Base-by-base conservation (phyloP, 768 basidiomycete genomes). In the Lactifluus rugatus region DNA sequence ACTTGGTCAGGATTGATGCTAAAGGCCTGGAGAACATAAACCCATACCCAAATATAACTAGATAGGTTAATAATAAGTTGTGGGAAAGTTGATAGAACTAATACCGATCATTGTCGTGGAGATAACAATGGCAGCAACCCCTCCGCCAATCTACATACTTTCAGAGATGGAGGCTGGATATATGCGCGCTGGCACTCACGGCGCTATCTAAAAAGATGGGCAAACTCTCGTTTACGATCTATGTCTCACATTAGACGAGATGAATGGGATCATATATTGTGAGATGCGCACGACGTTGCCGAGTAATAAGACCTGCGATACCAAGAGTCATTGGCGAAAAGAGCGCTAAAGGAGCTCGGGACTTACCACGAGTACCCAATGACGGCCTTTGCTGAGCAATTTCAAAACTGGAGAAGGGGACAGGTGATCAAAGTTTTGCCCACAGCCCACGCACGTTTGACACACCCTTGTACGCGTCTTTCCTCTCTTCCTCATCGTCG, bases 301-400 rank as follows among this genome's bases (percentile, higher is more conserved):
- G 1, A 97, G 75, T 2, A 98, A 78, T 2, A 98, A 77, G 8
- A 93, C 88, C 88, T 89, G 46, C 1, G 7, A 44, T 26, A 8
- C 2, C 7, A 21, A 36, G 21, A 47, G 21, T 23, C 10, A 49
- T 54, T 5, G 49, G 44, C 13, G 41, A 8, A 47, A 41, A 44
- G 19, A 44, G 39, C 16, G 46, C 46, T 77, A 7, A 16, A 39
- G 37, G 26, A 23, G 26, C 19, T 14, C 17, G 26, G 39, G 42
- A 28, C 6, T 31, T 66, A 92, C 93, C 52, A 96, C 94, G 9
- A 98, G 80, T 13, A 97, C 92, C 95, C 95, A 83, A 62, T 83
- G 82, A 26, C 81, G 71, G 1, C 81, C 80, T 48, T 72, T 70
- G n/a, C 67, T 68, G 54, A 84, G 71, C 16, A 84, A 68, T 28